phyloP scores from a whole-genome alignment of 23 red algal species.

The Rhodosorus marinus region DNA sequence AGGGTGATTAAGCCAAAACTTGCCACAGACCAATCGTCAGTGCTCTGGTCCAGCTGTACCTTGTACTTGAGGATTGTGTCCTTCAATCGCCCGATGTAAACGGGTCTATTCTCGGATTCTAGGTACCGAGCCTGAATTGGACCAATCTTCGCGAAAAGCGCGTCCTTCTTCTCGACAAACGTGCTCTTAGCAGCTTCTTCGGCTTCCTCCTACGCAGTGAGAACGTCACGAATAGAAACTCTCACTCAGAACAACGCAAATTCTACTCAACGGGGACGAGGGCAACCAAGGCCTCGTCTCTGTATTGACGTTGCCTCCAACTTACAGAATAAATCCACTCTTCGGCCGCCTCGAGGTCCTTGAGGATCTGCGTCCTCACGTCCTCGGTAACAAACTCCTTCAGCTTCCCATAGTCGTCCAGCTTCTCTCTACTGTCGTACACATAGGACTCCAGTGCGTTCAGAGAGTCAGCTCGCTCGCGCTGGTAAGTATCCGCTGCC shows the following conservation, averaged over 20 bases:
- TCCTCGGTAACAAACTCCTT: slow-evolving; percentile 28
- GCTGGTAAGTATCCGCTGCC: slow-evolving; percentile 71
- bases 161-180: slow-evolving; percentile 32
- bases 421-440: slow-evolving; percentile 72
- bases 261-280: no score
- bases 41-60: no score
- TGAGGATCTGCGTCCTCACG: slow-evolving; percentile 18
- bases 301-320: no score
- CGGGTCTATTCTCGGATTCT: slow-evolving; percentile 41
- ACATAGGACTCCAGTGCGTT: slow-evolving; percentile 95
- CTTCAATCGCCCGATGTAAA: background rate
- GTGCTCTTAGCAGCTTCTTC: slow-evolving; percentile 50
- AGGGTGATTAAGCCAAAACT: no score
- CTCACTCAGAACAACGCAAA: no score
- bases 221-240: no score
- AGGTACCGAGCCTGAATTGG: slow-evolving; percentile 24
- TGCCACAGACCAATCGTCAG: no score
- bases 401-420: slow-evolving; percentile 53
- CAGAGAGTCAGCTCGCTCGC: slow-evolving; percentile 74
- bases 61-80: background rate
- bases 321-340: slow-evolving; percentile 99
- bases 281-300: no score
- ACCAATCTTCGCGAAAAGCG: slow-evolving; percentile 7
- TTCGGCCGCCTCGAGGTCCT: slow-evolving; percentile 49
- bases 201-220: no score